A percentile compares a stretch with the other conserved stretches of the same genome.
Evolutionary conservation across 208 protist species (phyloP).

Genomic region (Vickermania ingenoplastis): DNA sequence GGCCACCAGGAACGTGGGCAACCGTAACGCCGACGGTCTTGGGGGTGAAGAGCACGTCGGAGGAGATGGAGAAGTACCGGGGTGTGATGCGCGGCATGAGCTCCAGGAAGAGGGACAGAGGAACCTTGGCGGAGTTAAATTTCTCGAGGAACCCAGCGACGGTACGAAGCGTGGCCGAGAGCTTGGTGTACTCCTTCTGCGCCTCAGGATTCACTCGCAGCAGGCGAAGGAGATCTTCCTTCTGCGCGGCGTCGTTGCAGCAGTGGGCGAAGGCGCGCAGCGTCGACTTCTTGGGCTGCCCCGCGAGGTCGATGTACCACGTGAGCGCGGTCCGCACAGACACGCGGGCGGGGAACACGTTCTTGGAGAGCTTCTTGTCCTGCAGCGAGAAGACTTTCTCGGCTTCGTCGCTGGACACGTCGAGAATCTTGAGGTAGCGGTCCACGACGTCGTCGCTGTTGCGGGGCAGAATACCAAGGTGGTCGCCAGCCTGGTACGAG

Average conservation of each 20-base stretch:
- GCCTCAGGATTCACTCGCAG: slow-evolving; percentile 59
- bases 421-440: slow-evolving; percentile 52
- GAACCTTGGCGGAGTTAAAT: slow-evolving; percentile 68
- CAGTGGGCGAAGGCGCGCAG: slow-evolving; percentile 84
- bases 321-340: slow-evolving; percentile 70
- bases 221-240: slow-evolving; percentile 64
- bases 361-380: slow-evolving; percentile 80
- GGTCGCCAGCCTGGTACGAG: slow-evolving; percentile 91
- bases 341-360: slow-evolving; percentile 77
- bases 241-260: slow-evolving; percentile 61
- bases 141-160: slow-evolving; percentile 74
- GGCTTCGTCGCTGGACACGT: slow-evolving; percentile 44
- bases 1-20: slow-evolving; percentile 82
- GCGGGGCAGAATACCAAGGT: slow-evolving; percentile 89
- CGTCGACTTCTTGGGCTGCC: slow-evolving; percentile 81
- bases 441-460: slow-evolving; percentile 84
- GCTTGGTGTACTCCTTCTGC: slow-evolving; percentile 63
- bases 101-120: slow-evolving; percentile 84
- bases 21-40: slow-evolving; percentile 74
- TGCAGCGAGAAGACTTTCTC: slow-evolving; percentile 71
- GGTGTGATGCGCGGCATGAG: slow-evolving; percentile 89
- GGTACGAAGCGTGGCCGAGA: slow-evolving; percentile 59
- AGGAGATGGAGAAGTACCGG: slow-evolving; percentile 96
- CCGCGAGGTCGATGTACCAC: slow-evolving; percentile 87
- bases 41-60: slow-evolving; percentile 69